phyloP scores from a whole-genome alignment of 495 filamentous ascomycete species.

The Xylaria sp. region DNA sequence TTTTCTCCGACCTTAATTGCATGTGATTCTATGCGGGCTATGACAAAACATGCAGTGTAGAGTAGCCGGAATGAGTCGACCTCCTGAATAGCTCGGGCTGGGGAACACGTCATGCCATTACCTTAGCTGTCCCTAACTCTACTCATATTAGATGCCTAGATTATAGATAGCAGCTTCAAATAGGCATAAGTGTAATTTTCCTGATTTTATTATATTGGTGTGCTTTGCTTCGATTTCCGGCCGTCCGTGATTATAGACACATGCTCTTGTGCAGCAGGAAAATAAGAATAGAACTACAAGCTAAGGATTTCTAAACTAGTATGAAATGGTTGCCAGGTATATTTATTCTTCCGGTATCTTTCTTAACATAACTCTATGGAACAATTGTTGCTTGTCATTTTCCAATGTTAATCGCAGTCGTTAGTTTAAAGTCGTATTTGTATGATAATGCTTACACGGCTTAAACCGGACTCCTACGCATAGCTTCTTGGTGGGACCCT shows the following conservation, averaged over 20 bases:
- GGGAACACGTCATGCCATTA: background rate
- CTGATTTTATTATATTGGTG: background rate
- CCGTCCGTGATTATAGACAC: background rate
- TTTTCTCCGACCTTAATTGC: background rate
- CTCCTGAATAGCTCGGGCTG: background rate
- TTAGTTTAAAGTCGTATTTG: background rate
- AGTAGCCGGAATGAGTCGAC: slow-evolving; percentile 14
- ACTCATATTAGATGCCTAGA: background rate
- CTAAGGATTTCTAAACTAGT: too few species aligned
- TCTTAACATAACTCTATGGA: background rate
- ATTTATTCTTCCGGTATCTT: too few species aligned
- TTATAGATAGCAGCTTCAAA: background rate
- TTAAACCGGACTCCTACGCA: background rate
- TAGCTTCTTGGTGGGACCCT: background rate
- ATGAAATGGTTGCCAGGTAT: background rate
- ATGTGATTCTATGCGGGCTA: slow-evolving; percentile 4
- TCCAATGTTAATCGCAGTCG: background rate
- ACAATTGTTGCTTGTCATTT: background rate
- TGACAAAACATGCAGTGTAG: slow-evolving; percentile 12
- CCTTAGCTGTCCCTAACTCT: background rate
- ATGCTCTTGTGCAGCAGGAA: background rate
- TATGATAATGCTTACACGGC: background rate
- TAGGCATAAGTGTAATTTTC: background rate
- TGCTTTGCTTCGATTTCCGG: background rate
- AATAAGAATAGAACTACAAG: too few species aligned